Evolutionary conservation across 2,329 filamentous ascomycete species (phyloP).

Genomic region (Xylariaceae sp.): DNA sequence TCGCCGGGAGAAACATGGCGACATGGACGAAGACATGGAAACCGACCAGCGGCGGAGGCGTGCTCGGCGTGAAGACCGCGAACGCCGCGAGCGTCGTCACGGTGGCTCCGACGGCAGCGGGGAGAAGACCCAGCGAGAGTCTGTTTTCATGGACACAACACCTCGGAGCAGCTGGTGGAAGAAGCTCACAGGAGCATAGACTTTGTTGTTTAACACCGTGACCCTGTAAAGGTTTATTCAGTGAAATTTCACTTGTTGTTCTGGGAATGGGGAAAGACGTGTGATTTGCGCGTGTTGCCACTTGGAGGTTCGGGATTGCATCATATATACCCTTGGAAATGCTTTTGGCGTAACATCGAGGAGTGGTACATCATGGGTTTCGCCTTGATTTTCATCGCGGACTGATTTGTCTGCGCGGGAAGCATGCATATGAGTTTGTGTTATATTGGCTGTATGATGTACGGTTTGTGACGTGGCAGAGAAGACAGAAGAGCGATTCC

Average conservation of each 20-base stretch:
- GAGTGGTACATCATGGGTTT: too few species aligned
- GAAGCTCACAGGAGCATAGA: constrained; percentile 43
- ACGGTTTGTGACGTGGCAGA: constrained; percentile 17
- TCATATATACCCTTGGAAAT: too few species aligned
- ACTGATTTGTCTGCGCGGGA: too few species aligned
- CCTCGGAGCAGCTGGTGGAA: constrained; percentile 58
- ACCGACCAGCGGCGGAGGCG: constrained; percentile 43
- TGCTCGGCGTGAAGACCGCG: constrained; percentile 41
- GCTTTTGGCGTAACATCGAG: too few species aligned
- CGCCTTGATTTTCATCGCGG: too few species aligned
- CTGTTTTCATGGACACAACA: constrained; percentile 41
- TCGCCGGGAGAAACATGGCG: constrained; percentile 42
- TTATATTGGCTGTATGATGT: constrained; percentile 2
- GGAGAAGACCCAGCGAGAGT: constrained; percentile 37
- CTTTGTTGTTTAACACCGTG: not conserved
- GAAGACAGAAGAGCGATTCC: constrained; percentile 11
- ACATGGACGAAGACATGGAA: constrained; percentile 38
- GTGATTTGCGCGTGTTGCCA: too few species aligned
- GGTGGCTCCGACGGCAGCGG: constrained; percentile 31
- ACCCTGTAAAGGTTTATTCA: not conserved
- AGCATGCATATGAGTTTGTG: not conserved
- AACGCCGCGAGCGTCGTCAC: constrained; percentile 32
- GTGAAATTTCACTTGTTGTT: too few species aligned
- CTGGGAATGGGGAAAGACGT: too few species aligned
- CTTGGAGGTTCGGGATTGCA: too few species aligned